phyloP scores from a whole-genome alignment of 257 asterid genomes.

The Fraxinus cuspidata region DNA sequence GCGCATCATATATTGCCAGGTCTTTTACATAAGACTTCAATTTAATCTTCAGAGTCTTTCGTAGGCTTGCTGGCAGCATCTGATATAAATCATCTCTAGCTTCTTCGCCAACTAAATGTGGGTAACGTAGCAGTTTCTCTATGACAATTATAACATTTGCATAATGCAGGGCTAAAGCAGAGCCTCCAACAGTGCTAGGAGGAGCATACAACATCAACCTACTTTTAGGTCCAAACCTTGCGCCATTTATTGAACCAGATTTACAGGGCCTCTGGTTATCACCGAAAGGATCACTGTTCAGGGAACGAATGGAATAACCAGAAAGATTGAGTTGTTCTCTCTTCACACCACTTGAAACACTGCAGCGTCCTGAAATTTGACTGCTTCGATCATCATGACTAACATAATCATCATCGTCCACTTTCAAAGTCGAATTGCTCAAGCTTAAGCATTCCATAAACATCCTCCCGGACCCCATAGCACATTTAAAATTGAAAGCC shows the following conservation, averaged over 20 bases:
- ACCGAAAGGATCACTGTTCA: conserved; percentile 23
- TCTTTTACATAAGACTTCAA: conserved; percentile 59
- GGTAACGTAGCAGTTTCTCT: conserved; percentile 77
- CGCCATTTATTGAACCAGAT: conserved; percentile 19
- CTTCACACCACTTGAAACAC: conserved; percentile 46
- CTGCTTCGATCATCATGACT: conserved; percentile 56
- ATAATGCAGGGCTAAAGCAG: conserved; percentile 79
- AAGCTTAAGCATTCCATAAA: conserved; percentile 77
- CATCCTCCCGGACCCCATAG: conserved; percentile 71
- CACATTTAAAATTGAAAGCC: conserved; percentile 70
- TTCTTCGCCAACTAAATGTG: conserved; percentile 91
- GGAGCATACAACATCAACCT: conserved; percentile 48
- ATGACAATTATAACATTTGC: conserved; percentile 77
- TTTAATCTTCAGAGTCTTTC: conserved; percentile 55
- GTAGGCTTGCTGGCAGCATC: conserved; percentile 84
- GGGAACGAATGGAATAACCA: conserved; percentile 32
- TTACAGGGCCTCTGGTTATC: conserved; percentile 33
- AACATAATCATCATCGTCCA: conserved; percentile 35
- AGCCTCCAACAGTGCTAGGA: conserved; percentile 79
- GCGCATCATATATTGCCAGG: conserved; percentile 77
- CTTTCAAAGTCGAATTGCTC: conserved; percentile 60
- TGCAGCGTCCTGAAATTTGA: conserved; percentile 52
- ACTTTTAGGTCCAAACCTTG: conserved; percentile 46
- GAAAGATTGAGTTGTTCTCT: conserved; percentile 36
- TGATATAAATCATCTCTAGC: conserved; percentile 92